Percentiles rank a stretch among this genome's conserved stretches.
These are phyloP conservation scores for Aeminium ludgeri DNA, from an alignment of 495 filamentous ascomycete genomes.

Conservation along the genomic window DNA sequence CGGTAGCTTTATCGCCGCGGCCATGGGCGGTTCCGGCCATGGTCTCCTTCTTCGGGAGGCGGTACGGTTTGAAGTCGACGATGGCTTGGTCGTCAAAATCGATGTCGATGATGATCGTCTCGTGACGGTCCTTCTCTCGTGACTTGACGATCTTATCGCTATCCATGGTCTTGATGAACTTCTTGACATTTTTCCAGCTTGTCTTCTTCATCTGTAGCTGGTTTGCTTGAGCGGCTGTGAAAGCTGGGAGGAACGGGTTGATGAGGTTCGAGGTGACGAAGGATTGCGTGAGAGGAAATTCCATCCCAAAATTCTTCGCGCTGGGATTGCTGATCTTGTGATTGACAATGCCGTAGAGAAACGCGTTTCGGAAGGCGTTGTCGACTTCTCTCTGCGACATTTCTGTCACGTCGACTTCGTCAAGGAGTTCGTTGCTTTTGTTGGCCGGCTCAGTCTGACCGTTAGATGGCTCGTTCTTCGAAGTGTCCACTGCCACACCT, in stretches of 20 bases:
- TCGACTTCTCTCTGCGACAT: slow-evolving; percentile 42
- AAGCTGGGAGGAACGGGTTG: slow-evolving; percentile 50
- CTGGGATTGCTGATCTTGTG: slow-evolving; percentile 35
- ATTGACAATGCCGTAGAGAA: slow-evolving; percentile 45
- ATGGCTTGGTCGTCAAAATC: slow-evolving; percentile 43
- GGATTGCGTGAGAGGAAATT: slow-evolving; percentile 48
- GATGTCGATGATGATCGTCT: slow-evolving; percentile 49
- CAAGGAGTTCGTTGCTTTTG: background rate
- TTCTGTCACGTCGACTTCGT: slow-evolving; percentile 2
- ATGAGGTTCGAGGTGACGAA: slow-evolving; percentile 48
- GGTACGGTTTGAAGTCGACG: slow-evolving; percentile 44
- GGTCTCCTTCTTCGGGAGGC: slow-evolving; percentile 38
- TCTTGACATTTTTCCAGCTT: slow-evolving; percentile 57
- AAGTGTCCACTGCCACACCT: slow-evolving; percentile 20
- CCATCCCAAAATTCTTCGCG: slow-evolving; percentile 35
- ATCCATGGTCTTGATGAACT: slow-evolving; percentile 56
- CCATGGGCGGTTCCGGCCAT: slow-evolving; percentile 24
- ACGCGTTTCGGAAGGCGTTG: slow-evolving; percentile 48
- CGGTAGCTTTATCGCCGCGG: slow-evolving; percentile 29
- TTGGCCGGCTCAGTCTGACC: background rate
- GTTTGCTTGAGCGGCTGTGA: slow-evolving; percentile 35
- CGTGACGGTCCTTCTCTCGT: slow-evolving; percentile 50
- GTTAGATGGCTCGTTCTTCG: background rate
- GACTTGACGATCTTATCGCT: slow-evolving; percentile 44
- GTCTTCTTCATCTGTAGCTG: slow-evolving; percentile 58